Base-by-base conservation (phyloP, 352 stramenopile genomes). In the Plasmopara viticola region DNA sequence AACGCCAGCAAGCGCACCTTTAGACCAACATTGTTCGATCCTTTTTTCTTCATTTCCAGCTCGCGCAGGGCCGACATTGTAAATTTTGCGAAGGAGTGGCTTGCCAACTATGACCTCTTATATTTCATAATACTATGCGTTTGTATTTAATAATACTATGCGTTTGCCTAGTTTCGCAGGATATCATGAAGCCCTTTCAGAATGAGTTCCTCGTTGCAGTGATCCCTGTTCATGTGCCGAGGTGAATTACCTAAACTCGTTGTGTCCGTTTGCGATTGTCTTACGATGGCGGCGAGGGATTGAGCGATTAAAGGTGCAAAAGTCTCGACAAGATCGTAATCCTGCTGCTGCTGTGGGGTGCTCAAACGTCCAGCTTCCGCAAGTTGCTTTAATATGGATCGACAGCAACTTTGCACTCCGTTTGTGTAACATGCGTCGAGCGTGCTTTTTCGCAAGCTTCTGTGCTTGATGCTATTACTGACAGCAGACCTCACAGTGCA, bases 31-130 rank as follows among this genome's bases (percentile, higher is more conserved):
- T 86, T 84, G 53, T 74, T 73, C 4, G 70, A 53, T 44, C 68
- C 72, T 66, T 90, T 83, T 64, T 90, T 88, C 63, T 90, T 72
- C 68, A 91, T 89, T 67, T 91, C 83, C 38, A 94, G 71, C 53
- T 94, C 69, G 51, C 81, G 79, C 53, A 94, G 65, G 43, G 79
- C 80, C 64, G 82, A 90, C 82, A 93, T 93, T 49, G 41, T 83
- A 53, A n/a, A 39, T 41, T 44, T n/a, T 43, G 10, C 25, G 50
- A 14, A 49, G 14, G 20, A 35, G 10, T 12, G 31, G 6, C 5
- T 35, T 35, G 31, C 7, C 31, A 8, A 35, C n/a, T 41, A 18
- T 2, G n/a, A 20, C 28, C 45, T 52, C 14, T 25, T 48, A 55
- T 18, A 28, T 6, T 37, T 28, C 37, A 68, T 71, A 53, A 15